phyloP scores from a whole-genome alignment of 495 filamentous ascomycete genomes.

The Neurospora terricola region DNA sequence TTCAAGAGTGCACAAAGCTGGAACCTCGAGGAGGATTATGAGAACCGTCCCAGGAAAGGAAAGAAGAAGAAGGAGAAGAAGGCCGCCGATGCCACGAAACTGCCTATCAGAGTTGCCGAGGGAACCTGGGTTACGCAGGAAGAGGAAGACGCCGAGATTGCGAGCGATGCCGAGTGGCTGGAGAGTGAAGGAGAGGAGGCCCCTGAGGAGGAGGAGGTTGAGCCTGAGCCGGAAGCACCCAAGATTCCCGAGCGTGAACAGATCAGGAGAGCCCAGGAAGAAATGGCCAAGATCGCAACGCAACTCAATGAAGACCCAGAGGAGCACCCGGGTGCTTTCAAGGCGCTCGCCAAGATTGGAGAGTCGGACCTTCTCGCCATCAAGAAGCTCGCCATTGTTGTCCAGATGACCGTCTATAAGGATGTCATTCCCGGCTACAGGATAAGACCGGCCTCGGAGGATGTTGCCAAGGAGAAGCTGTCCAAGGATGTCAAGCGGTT shows the following conservation, averaged over 20 bases:
- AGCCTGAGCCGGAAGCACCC: conserved; percentile 40
- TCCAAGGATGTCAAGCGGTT: conserved; percentile 85
- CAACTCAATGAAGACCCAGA: conserved; percentile 88
- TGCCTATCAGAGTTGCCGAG: conserved; percentile 78
- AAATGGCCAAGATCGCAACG: conserved; percentile 72
- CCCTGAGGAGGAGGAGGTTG: conserved; percentile 25
- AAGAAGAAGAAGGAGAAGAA: conserved; percentile 64
- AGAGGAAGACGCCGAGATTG: conserved; percentile 33
- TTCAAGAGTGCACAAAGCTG: conserved; percentile 47
- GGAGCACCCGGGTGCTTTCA: conserved; percentile 71
- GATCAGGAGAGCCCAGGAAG: conserved; percentile 81
- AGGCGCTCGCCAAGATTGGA: conserved; percentile 64
- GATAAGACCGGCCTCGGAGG: conserved; percentile 71
- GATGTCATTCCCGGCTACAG: conserved; percentile 94
- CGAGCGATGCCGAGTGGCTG: conserved; percentile 47
- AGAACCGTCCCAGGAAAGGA: conserved; percentile 62
- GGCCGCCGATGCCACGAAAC: conserved; percentile 20
- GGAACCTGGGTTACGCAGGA: conserved; percentile 51
- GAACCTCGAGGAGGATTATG: conserved; percentile 90
- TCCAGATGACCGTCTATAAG: conserved; percentile 86
- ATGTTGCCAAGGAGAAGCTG: conserved; percentile 62
- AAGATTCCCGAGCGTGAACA: conserved; percentile 64
- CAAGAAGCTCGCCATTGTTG: conserved; percentile 71
- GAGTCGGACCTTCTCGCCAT: conserved; percentile 59
- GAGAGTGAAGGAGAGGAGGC: conserved; percentile 34